These are phyloP conservation scores for Spiromastix sp. DNA, from an alignment of 2,329 filamentous ascomycete species.

Conservation along the genomic window DNA sequence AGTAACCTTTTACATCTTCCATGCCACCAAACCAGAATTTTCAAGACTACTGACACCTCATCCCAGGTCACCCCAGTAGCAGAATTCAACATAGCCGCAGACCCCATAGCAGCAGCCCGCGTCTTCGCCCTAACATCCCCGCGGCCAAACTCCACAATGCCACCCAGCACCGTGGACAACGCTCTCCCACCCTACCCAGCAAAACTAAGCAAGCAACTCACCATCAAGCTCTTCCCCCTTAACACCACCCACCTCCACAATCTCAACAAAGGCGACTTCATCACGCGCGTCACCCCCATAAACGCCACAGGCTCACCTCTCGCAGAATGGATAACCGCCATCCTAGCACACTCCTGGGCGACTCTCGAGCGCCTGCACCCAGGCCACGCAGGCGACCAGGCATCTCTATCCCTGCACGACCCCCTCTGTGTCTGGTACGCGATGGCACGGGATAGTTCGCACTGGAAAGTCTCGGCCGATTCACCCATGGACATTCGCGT, in stretches of 20 bases:
- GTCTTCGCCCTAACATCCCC: constrained; percentile 68
- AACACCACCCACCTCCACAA: constrained; percentile 67
- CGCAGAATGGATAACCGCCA: constrained; percentile 61
- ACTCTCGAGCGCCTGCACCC: constrained; percentile 56
- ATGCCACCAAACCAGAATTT: not conserved
- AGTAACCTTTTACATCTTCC: no score
- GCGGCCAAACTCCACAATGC: constrained; percentile 69
- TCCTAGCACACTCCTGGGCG: constrained; percentile 59
- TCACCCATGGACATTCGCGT: constrained; percentile 72
- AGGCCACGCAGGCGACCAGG: constrained; percentile 36
- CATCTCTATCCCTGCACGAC: constrained; percentile 62
- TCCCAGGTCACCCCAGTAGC: constrained; percentile 57
- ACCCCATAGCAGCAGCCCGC: constrained; percentile 65
- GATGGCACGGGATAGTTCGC: constrained; percentile 38
- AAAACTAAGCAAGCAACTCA: constrained; percentile 52
- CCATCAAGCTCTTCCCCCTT: constrained; percentile 61
- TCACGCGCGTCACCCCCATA: constrained; percentile 43
- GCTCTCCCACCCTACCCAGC: constrained; percentile 53
- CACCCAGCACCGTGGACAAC: constrained; percentile 41
- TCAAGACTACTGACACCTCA: not conserved
- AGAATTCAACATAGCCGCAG: constrained; percentile 94
- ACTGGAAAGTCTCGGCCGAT: constrained; percentile 37
- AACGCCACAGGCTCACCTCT: constrained; percentile 58
- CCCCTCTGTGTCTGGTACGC: constrained; percentile 72
- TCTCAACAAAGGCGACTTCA: constrained; percentile 52